Base-by-base conservation (phyloP, 2,329 filamentous ascomycete genomes). In the Epichloe elymi region DNA sequence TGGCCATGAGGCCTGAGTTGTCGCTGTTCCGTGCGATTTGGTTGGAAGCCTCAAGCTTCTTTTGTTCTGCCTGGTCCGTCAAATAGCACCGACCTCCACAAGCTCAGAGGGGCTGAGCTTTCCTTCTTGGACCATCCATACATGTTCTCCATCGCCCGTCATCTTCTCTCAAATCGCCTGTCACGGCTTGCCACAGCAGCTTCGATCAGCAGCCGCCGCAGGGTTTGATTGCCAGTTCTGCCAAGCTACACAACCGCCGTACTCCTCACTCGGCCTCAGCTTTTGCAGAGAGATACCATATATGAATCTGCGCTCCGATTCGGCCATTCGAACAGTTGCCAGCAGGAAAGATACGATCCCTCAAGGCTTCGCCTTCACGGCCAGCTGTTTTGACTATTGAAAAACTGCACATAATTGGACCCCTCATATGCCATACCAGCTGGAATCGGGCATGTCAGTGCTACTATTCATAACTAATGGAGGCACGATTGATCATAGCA, bases 391-490 rank as follows among this genome's bases (percentile, higher is more conserved):
- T 14, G n/a, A 14, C 38, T 10, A 3, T 23, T 4, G 42, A 10
- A 11, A 17, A 17, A 17, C 47, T 38, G 46, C 39, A 26, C 12
- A 46, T 14, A 14, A 17, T 39, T 23, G 37, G 37, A 43, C 23
- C 15, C 20, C 23, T 10, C 10, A 37, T 42, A 37, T 26, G 15
- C 10, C 36, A 14, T 11, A 43, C 36, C 35, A 23, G 11, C 23
- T 8, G 20, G 20, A 30, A 5, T 30, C 51, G 50, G 69, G 66
- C 61, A 71, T 73, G 70, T 64, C 61, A 59, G 65, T 63, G 65
- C 61, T 65, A 69, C 58, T 67, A 69, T 58, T 67, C 60, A 70
- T 67, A 67, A 69, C 65, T 63, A 59, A 77, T 77, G 74, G 68
- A 76, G 57, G 65, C 60, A 57, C 63, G 67, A 61, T 63, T 72